Conservation (phyloP, 2,329 filamentous ascomycete species). For the Paecilomyces fulvus region DNA sequence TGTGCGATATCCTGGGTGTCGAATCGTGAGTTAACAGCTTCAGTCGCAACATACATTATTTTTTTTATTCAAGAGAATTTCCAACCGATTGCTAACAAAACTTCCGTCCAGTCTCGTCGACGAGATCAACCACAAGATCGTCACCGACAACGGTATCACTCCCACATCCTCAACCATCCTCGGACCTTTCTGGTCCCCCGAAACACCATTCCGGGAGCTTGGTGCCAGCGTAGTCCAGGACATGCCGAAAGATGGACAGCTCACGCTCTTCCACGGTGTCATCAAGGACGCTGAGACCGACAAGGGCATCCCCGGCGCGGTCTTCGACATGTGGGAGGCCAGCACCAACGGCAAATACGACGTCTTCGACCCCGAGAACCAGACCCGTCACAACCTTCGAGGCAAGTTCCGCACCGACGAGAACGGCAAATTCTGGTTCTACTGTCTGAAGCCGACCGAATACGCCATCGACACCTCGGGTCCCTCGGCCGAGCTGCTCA, state of each 20-base stretch:
- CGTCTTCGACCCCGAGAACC: constrained; percentile 64
- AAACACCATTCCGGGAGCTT: constrained; percentile 62
- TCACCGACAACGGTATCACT: constrained; percentile 51
- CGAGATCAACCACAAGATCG: constrained; percentile 64
- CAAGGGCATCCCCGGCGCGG: constrained; percentile 57
- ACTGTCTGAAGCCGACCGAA: constrained; percentile 66
- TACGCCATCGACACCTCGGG: constrained; percentile 58
- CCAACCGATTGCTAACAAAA: background rate
- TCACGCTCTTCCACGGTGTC: constrained; percentile 60
- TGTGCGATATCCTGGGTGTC: constrained; percentile 65
- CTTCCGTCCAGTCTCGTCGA: constrained; percentile 51
- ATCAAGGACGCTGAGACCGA: constrained; percentile 58
- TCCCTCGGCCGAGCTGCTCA: constrained; percentile 46
- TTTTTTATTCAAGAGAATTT: background rate
- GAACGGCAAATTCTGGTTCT: constrained; percentile 63
- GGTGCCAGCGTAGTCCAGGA: constrained; percentile 60
- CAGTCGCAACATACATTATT: too few relatives aligned
- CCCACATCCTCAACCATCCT: constrained; percentile 71
- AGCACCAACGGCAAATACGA: constrained; percentile 69
- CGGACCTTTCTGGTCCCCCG: constrained; percentile 69
- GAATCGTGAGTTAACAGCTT: constrained; percentile 42
- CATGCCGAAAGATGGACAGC: constrained; percentile 46
- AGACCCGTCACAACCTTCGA: constrained; percentile 64
- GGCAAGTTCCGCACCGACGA: constrained; percentile 66
- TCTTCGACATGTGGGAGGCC: constrained; percentile 73